phyloP scores from a whole-genome alignment of 164 flowering plant genomes.

The Chimonanthus praecox region DNA sequence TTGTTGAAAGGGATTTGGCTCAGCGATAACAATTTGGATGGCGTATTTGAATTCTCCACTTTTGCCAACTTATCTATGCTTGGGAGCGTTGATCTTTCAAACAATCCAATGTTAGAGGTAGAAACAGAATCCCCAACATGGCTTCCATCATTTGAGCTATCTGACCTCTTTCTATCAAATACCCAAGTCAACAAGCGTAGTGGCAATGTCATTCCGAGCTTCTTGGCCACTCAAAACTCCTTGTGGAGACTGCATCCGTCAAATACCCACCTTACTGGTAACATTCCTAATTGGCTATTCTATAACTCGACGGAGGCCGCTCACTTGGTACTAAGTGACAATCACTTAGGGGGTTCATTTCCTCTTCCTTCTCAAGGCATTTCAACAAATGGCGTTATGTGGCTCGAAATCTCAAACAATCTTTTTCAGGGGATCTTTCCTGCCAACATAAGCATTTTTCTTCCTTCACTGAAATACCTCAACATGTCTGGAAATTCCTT shows the following conservation, averaged over 20 bases:
- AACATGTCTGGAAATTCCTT: constrained; percentile 6
- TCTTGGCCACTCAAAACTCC: not conserved
- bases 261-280: not conserved
- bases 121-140: not conserved
- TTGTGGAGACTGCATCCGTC: not conserved
- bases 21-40: not conserved
- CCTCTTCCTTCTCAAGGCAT: not conserved
- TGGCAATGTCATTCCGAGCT: not conserved
- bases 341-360: not conserved
- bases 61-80: constrained; percentile 6
- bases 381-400: too few relatives aligned
- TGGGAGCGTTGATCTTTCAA: not conserved
- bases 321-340: not conserved
- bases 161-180: not conserved
- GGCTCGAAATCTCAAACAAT: not conserved
- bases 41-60: not conserved
- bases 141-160: constrained; percentile 2
- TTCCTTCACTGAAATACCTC: not conserved
- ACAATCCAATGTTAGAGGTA: not conserved
- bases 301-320: not conserved
- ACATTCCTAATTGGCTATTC: not conserved
- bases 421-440: not conserved
- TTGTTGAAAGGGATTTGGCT: not conserved
- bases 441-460: not conserved
- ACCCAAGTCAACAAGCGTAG: not conserved